Percentiles rank a stretch among this genome's conserved stretches.
Conservation (phyloP, 2,329 filamentous ascomycete genomes). For the Phaeosphaeria sp. region DNA sequence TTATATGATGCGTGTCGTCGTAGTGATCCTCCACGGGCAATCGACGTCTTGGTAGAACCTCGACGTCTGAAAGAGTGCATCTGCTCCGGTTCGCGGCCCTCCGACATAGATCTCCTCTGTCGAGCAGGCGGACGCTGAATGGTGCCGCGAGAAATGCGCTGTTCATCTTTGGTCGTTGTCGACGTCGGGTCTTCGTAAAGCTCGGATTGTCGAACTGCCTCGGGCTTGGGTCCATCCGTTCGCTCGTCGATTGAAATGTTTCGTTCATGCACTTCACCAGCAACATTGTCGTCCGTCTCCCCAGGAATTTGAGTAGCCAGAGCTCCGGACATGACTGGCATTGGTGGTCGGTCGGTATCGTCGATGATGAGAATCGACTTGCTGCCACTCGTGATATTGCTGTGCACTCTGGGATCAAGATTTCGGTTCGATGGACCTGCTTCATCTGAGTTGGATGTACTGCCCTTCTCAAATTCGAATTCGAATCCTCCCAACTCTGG, state of each 20-base stretch:
- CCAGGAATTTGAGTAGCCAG: slow-evolving; percentile 34
- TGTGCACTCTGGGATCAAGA: slow-evolving; percentile 52
- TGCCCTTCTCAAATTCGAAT: slow-evolving; percentile 42
- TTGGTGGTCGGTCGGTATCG: slow-evolving; percentile 64
- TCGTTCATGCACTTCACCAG: slow-evolving; percentile 13
- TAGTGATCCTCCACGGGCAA: slow-evolving; percentile 49
- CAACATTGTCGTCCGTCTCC: slow-evolving; percentile 10
- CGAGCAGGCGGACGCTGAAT: slow-evolving; percentile 24
- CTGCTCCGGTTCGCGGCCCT: slow-evolving; percentile 34
- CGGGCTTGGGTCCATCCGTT: slow-evolving; percentile 14
- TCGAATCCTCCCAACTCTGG: slow-evolving; percentile 43
- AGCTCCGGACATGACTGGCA: slow-evolving; percentile 62
- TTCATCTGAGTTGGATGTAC: slow-evolving; percentile 18
- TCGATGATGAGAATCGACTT: slow-evolving; percentile 91
- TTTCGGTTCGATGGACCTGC: slow-evolving; percentile 8
- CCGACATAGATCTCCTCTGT: slow-evolving; percentile 39
- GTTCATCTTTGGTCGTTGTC: slow-evolving; percentile 16
- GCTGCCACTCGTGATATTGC: slow-evolving; percentile 77
- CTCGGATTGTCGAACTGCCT: slow-evolving; percentile 25
- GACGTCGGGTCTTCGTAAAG: slow-evolving; percentile 23
- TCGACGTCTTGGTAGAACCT: slow-evolving; percentile 38
- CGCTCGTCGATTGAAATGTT: slow-evolving; percentile 26
- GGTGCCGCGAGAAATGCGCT: slow-evolving; percentile 25
- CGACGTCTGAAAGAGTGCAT: slow-evolving; percentile 46
- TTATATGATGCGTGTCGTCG: slow-evolving; percentile 67